Evolutionary conservation across 108 stramenopile species (phyloP), one percentile per base, ranked within the genome.

Genomic region (Fistulifera pelliculosa): DNA sequence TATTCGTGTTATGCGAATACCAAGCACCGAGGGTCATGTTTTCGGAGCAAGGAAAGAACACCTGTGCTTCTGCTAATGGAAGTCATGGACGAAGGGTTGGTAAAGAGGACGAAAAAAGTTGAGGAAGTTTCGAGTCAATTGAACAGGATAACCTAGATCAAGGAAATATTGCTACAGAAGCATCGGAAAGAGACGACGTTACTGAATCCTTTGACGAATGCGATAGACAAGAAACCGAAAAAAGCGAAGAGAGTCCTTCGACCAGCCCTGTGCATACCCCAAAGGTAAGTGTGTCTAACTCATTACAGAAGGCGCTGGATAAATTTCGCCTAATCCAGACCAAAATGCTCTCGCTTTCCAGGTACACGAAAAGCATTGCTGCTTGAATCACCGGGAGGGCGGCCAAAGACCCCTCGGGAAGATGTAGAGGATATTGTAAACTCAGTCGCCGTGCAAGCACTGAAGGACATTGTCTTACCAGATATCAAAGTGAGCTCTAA

Each of bases 31-130:
- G 74, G 91, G 91, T 2, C 85, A 87, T 60, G 91, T 93, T 0
- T 93, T 93, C 73, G 91, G 50, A 88, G 87, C 57, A 93, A 93
- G 41, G 91, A 83, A 58, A 69, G 91, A 16, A 93, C 91, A 26
- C 91, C 91, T 8, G 83, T 93, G 0, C 68, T 93, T 17, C 49
- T 93, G 14, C 60, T 87, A 14, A 66, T 80, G 28, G 91, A 93
- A 58, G 47, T 80, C 6, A 22, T 80, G 24, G 70, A 57, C 39
- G 80, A 77, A 40, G 66, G 49, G 63, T 26, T 8, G 27, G 35
- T 17, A 16, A 38, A 14, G 58, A 19, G 28, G 66, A 58, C 38
- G 67, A 60, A 22, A 55, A 35, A 8, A 3, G 31, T 6, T 35
- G 31, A 35, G 31, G 8, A 35, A 35, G 6, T 6, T 6, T 6